Base-by-base conservation (phyloP, 495 filamentous ascomycete genomes). In the Aspergillus sclerotiicarbonarius region DNA sequence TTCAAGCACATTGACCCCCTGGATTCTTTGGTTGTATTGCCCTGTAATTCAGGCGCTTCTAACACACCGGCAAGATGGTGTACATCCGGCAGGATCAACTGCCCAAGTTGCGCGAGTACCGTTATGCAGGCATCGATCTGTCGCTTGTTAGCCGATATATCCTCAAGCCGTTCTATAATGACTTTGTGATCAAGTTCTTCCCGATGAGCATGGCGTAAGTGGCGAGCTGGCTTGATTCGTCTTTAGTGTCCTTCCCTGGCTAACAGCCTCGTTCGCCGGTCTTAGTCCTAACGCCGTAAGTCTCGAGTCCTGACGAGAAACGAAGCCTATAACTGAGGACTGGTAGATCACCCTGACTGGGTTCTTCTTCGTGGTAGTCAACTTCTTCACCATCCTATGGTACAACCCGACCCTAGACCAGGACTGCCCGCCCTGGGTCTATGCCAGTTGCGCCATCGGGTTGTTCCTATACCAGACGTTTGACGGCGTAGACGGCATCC, bases 381-480 rank as follows among this genome's bases (percentile, higher is more conserved):
- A 98, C 77, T 83, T 98, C 75, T 74, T 96, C 64, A 97, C 94
- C 7, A 73, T 98, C 66, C 81, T 98, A 51, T 98, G 90, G 89
- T 98, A 97, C 76, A 94, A 91, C 64, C 93, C 94, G n/a, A 88
- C 83, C 0, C 78, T 98, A 51, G 94, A 98, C 72, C 86, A 88
- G 70, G 90, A 98, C 70, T 97, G 92, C 70, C 94, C 94, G 7
- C 60, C 80, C 0, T 98, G 93, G 94, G 94, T 98, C 15, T 98
- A 98, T 80, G 87, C 86, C 51, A 88, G 85, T 60, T 98, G 91
- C 87, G 86, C 95, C 19, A 75, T 88, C 47, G 94, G 94, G 2
- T 73, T 98, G 62, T 96, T 97, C 70, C 73, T 98, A 33, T 98
- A 98, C 68, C 94, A 98, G 80, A 98, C 94, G 0, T 97, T 98